Conservation (phyloP, 1,284 basidiomycete genomes). For the Malassezia nana region DNA sequence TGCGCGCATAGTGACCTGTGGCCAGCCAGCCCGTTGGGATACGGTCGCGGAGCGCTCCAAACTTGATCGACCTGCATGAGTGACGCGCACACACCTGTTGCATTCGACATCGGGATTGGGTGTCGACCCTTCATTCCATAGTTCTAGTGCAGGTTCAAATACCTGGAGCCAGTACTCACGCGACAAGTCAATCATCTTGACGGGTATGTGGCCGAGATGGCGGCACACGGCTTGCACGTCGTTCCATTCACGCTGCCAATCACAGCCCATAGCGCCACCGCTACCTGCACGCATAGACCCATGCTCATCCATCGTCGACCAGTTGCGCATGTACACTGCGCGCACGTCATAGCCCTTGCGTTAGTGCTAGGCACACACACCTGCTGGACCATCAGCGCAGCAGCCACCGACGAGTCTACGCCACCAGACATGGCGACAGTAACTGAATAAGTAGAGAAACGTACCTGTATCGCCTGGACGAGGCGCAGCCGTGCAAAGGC, state of each 20-base stretch:
- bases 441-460: not conserved
- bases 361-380: slow-evolving; percentile 1
- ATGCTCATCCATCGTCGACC: slow-evolving; percentile 59
- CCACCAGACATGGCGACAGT: slow-evolving; percentile 84
- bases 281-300: slow-evolving; percentile 50
- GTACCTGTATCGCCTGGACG: not conserved
- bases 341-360: slow-evolving; percentile 56
- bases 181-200: slow-evolving; percentile 26
- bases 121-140: slow-evolving; percentile 48
- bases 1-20: slow-evolving; percentile 75
- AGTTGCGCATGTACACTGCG: slow-evolving; percentile 91
- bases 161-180: slow-evolving; percentile 39
- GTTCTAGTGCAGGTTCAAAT: slow-evolving; percentile 36
- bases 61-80: slow-evolving; percentile 71
- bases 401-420: slow-evolving; percentile 65
- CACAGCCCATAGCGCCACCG: slow-evolving; percentile 57
- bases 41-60: slow-evolving; percentile 66
- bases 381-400: slow-evolving; percentile 27
- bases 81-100: slow-evolving; percentile 58
- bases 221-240: slow-evolving; percentile 73
- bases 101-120: slow-evolving; percentile 93
- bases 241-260: slow-evolving; percentile 91
- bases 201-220: slow-evolving; percentile 58
- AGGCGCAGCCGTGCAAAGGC: not conserved
- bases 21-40: slow-evolving; percentile 56